Percentiles rank a stretch among this genome's conserved stretches.
phyloP scores from a whole-genome alignment of 768 basidiomycete genomes.

The Rhizopogon sp. region DNA sequence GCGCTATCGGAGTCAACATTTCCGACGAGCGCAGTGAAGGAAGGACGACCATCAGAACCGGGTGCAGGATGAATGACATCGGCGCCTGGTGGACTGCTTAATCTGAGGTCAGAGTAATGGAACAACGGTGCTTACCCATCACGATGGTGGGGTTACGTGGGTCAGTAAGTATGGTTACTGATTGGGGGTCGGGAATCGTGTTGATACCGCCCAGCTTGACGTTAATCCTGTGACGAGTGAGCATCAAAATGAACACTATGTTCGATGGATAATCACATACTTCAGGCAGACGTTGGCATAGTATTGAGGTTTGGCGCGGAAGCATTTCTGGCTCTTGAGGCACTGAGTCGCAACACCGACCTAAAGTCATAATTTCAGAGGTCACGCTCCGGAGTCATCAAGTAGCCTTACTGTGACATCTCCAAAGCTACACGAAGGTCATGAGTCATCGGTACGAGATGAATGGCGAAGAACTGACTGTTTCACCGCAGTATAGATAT shows the following conservation, averaged over 20 bases:
- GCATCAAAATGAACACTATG: background rate
- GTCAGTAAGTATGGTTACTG: conserved; percentile 62
- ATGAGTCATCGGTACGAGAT: conserved; percentile 2
- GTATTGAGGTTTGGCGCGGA: conserved; percentile 67
- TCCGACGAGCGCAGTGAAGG: conserved; percentile 75
- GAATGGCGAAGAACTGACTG: conserved; percentile 46
- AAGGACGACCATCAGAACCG: conserved; percentile 73
- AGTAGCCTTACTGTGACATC: conserved; percentile 47
- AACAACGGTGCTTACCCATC: conserved; percentile 47
- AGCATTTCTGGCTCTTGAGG: conserved; percentile 62
- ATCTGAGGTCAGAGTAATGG: background rate
- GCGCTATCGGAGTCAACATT: conserved; percentile 74
- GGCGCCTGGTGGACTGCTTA: conserved; percentile 44
- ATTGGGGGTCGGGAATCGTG: conserved; percentile 64
- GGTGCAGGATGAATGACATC: conserved; percentile 84
- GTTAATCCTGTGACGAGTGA: conserved; percentile 50
- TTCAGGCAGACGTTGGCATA: conserved; percentile 79
- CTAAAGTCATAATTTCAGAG: conserved; percentile 23
- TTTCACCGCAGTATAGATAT: conserved; percentile 74
- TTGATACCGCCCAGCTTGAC: conserved; percentile 86
- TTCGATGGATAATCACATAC: conserved; percentile 36
- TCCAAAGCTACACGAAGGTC: conserved; percentile 52
- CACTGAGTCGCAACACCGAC: conserved; percentile 79
- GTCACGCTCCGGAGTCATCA: background rate
- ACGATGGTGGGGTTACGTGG: conserved; percentile 72